These are phyloP conservation scores for Platanthera zijinensis DNA, from an alignment of 106 monocot species.

Conservation along the genomic window DNA sequence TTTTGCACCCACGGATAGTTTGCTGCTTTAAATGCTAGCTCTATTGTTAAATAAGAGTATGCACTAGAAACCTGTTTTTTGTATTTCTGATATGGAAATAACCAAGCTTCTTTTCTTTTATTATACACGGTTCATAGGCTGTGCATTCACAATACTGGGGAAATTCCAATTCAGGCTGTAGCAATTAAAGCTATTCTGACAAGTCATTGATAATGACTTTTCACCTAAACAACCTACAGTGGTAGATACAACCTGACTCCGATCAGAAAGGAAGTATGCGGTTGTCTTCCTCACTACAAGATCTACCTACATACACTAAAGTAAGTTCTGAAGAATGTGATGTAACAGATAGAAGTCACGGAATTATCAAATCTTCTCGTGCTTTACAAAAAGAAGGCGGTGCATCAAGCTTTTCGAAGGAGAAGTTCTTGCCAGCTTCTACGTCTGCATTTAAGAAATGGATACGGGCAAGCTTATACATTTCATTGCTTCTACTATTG, in stretches of 20 bases:
- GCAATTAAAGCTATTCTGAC: conserved; percentile 2
- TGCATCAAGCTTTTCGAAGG: conserved; percentile 77
- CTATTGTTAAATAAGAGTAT: neutral
- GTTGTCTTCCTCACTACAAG: conserved; percentile 65
- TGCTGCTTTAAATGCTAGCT: neutral
- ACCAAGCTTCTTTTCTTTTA: neutral
- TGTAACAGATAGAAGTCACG: conserved; percentile 31
- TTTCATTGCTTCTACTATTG: conserved; percentile 28
- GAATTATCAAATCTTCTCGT: conserved; percentile 25
- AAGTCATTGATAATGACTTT: neutral
- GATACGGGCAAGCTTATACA: conserved; percentile 13
- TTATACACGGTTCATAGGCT: neutral
- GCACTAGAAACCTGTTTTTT: neutral
- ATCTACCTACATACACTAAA: conserved; percentile 47
- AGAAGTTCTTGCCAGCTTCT: conserved; percentile 34
- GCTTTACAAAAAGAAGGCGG: conserved; percentile 47
- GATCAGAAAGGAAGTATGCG: conserved; percentile 40
- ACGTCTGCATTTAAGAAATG: conserved; percentile 47
- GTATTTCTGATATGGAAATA: neutral
- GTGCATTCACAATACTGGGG: neutral
- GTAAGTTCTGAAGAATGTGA: conserved; percentile 28
- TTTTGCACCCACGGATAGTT: too few species aligned
- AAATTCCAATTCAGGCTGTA: neutral
- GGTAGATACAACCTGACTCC: neutral
- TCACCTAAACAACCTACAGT: neutral